Percentiles rank a stretch among this genome's conserved stretches.
These are phyloP conservation scores for Cryphonectria carpinicola DNA, from an alignment of 2,329 filamentous ascomycete species.

Conservation along the genomic window DNA sequence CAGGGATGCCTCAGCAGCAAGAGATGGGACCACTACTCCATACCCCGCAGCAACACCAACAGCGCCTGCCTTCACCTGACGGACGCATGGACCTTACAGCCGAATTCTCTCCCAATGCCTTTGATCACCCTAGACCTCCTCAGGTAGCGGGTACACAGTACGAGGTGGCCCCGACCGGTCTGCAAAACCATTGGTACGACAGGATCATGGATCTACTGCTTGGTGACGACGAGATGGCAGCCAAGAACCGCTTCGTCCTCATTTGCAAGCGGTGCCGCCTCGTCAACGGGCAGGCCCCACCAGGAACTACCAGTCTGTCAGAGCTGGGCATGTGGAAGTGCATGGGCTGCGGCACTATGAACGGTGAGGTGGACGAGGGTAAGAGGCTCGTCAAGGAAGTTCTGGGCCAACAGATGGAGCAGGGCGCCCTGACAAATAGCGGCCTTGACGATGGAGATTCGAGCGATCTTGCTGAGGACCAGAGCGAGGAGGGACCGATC, in stretches of 20 bases:
- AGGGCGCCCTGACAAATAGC: slow-evolving; percentile 27
- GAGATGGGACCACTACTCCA: slow-evolving; percentile 16
- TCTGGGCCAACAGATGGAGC: slow-evolving; percentile 38
- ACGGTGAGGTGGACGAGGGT: slow-evolving; percentile 80
- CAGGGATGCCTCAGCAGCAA: slow-evolving; percentile 33
- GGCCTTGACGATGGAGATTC: slow-evolving; percentile 23
- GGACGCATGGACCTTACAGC: slow-evolving; percentile 49
- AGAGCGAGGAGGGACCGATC: slow-evolving; percentile 12
- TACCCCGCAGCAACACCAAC: slow-evolving; percentile 26
- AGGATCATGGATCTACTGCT: slow-evolving; percentile 88
- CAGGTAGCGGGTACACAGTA: slow-evolving; percentile 35
- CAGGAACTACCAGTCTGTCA: slow-evolving; percentile 74
- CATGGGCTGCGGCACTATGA: slow-evolving; percentile 78
- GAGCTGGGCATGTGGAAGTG: slow-evolving; percentile 90
- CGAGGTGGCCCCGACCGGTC: slow-evolving; percentile 34
- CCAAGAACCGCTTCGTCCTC: slow-evolving; percentile 87
- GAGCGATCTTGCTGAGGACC: slow-evolving; percentile 26
- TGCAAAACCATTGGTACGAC: slow-evolving; percentile 83
- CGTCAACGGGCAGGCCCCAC: slow-evolving; percentile 94
- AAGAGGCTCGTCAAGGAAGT: slow-evolving; percentile 73
- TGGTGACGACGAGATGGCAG: slow-evolving; percentile 90
- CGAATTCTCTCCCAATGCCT: slow-evolving; percentile 78
- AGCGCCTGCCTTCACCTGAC: slow-evolving; percentile 30
- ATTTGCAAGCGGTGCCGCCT: slow-evolving; percentile 83
- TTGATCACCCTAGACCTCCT: slow-evolving; percentile 38